Evolutionary conservation across 2,329 filamentous ascomycete genomes (phyloP).

Genomic region (Aspergillus brunneoviolaceus): DNA sequence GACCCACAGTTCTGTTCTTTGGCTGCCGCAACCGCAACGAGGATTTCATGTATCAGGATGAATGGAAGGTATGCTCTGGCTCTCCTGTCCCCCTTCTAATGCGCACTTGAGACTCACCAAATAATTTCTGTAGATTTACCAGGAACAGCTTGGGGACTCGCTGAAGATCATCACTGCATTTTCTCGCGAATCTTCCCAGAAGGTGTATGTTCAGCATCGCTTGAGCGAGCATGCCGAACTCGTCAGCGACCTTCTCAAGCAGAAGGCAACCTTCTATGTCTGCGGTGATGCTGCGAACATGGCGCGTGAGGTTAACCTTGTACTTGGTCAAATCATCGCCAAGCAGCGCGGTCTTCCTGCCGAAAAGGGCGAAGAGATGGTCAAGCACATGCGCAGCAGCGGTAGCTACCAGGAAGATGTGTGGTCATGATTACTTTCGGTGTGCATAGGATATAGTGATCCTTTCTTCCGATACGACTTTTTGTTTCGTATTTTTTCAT

Average conservation of each 20-base stretch:
- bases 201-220: conserved; percentile 95
- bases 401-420: conserved; percentile 93
- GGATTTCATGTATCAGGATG: conserved; percentile 87
- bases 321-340: conserved; percentile 83
- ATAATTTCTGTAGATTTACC: conserved; percentile 64
- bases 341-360: conserved; percentile 79
- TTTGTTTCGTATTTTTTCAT: conserved; percentile 21
- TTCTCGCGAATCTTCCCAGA: conserved; percentile 81
- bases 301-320: conserved; percentile 87
- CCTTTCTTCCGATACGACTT: conserved; percentile 20
- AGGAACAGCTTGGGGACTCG: conserved; percentile 78
- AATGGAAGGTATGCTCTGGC: conserved; percentile 78
- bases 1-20: conserved; percentile 88
- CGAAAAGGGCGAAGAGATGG: conserved; percentile 88
- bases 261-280: conserved; percentile 93
- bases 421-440: conserved; percentile 54
- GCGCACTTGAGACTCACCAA: conserved; percentile 23
- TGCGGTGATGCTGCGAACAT: conserved; percentile 97
- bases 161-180: conserved; percentile 93
- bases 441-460: conserved; percentile 15
- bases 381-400: conserved; percentile 91
- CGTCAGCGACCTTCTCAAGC: conserved; percentile 79
- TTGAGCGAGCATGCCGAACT: conserved; percentile 80
- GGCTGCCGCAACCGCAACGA: conserved; percentile 85
- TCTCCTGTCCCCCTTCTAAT: neutral